Conservation (phyloP, 2,329 filamentous ascomycete genomes). For the Xylariaceae sp. region DNA sequence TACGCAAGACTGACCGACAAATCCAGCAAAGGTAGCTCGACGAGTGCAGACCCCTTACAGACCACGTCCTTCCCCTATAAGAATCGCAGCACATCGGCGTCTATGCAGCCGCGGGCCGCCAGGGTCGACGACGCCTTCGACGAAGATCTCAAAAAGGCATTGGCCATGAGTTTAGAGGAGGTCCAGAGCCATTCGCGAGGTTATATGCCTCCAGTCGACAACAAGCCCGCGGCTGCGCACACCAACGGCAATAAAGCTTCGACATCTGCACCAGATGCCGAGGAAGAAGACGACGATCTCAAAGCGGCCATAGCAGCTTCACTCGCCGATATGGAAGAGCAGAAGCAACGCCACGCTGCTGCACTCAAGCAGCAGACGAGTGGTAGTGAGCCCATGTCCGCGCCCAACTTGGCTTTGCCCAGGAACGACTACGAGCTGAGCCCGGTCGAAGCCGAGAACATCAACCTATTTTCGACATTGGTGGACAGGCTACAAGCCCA, state of each 20-base stretch:
- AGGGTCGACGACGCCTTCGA: slow-evolving; percentile 89
- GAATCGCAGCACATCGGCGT: slow-evolving; percentile 58
- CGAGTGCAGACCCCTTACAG: slow-evolving; percentile 44
- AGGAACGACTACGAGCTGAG: slow-evolving; percentile 96
- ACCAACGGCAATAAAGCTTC: slow-evolving; percentile 34
- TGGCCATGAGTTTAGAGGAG: slow-evolving; percentile 97
- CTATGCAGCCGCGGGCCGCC: slow-evolving; percentile 86
- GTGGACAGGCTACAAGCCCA: slow-evolving; percentile 95
- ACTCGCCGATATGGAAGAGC: slow-evolving; percentile 93
- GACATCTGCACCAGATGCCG: slow-evolving; percentile 64
- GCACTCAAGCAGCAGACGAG: slow-evolving; percentile 77
- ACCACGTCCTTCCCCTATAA: slow-evolving; percentile 52
- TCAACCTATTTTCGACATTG: slow-evolving; percentile 90
- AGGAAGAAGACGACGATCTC: slow-evolving; percentile 88
- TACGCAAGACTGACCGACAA: slow-evolving; percentile 85
- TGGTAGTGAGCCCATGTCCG: slow-evolving; percentile 45
- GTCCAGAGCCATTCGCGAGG: slow-evolving; percentile 72
- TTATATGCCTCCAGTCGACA: slow-evolving; percentile 61
- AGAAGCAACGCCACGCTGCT: slow-evolving; percentile 87
- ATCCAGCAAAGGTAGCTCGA: slow-evolving; percentile 43
- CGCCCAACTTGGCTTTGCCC: slow-evolving; percentile 59
- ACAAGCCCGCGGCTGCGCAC: slow-evolving; percentile 29
- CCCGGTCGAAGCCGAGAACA: slow-evolving; percentile 92
- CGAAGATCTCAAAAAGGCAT: slow-evolving; percentile 86
- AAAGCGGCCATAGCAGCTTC: slow-evolving; percentile 95